Evolutionary conservation across 208 protist genomes (phyloP), one percentile per base, ranked within the genome.

Genomic region (Trypanosoma avium): DNA sequence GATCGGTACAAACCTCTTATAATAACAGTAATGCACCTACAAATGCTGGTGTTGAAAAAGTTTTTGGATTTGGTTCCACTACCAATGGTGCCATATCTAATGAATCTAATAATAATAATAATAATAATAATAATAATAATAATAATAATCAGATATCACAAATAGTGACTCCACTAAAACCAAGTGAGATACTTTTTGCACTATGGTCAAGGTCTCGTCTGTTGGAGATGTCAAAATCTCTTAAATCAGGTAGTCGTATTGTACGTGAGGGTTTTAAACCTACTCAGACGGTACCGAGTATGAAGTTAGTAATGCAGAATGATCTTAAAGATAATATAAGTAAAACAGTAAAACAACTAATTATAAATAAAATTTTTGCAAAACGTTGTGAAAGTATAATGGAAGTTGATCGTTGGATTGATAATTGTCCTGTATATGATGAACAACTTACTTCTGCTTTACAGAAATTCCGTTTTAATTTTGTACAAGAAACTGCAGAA

Each of bases 251-350:
- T 61, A 93, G 86, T 67, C 83, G 89, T 56, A 82, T 92, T 61
- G 84, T 93, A 38, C 75, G 79, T 40, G 76, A 89, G 38, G 60
- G 61, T 67, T 93, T 91, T 57, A 58, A 72, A 36, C 67, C 90
- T 3, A 68, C 70, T 35, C 59, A 59, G 13, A 49, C 48, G 3
- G 67, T 65, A 10, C 49, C 15, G 35, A 75, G 22, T 15, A 73
- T 95, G 4, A 92, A 93, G 61, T 54, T 95, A 7, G 77, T 93
- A n/a, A 86, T 95, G 82, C 79, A 95, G 71, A 95, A 95, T 60
- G 89, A 95, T 65, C 75, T 76, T 21, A 82, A 92, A 46, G 89
- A 95, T 73, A 55, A 83, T 55, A 74, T 92, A 17, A 63, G 3
- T 2, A 48, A 59, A 9, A 84, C 82, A 22, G 80, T 73, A 40